phyloP scores from a whole-genome alignment of 257 asterid species.

The Perilla frutescens region DNA sequence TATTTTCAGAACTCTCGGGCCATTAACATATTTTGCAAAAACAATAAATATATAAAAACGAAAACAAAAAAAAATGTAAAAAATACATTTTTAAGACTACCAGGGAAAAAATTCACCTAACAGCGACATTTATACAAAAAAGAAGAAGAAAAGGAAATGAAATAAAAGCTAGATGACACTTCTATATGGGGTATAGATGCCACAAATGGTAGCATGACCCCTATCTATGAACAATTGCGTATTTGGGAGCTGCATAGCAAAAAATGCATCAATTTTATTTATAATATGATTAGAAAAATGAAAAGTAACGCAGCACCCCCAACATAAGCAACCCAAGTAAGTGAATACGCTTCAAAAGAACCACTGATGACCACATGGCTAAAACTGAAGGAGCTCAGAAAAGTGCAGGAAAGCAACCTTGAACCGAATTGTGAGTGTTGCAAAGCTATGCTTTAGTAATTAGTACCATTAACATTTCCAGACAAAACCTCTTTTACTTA shows the following conservation, averaged over 20 bases:
- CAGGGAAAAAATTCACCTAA: not conserved
- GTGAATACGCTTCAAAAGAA: not conserved
- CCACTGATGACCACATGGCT: not conserved
- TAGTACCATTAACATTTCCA: not conserved
- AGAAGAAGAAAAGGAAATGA: not conserved
- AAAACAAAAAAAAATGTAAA: not conserved
- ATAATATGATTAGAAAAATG: not conserved
- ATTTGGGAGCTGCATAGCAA: not conserved
- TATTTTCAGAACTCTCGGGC: not conserved
- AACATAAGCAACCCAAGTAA: slow-evolving; percentile 5
- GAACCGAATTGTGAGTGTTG: not conserved
- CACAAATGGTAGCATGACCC: slow-evolving; percentile 14
- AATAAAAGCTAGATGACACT: not conserved
- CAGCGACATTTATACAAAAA: not conserved
- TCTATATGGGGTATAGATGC: not conserved
- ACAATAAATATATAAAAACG: not conserved
- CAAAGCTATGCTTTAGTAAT: not conserved
- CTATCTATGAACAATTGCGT: not conserved
- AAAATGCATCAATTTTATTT: not conserved
- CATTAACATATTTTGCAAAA: not conserved
- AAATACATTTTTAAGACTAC: not conserved
- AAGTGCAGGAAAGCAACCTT: slow-evolving; percentile 2
- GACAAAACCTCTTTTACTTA: not conserved
- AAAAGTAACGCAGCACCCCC: not conserved
- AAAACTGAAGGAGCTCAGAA: not conserved